Conservation (phyloP, 2,329 filamentous ascomycete genomes). For the Ophiocordyceps camponoti-saundersi region DNA sequence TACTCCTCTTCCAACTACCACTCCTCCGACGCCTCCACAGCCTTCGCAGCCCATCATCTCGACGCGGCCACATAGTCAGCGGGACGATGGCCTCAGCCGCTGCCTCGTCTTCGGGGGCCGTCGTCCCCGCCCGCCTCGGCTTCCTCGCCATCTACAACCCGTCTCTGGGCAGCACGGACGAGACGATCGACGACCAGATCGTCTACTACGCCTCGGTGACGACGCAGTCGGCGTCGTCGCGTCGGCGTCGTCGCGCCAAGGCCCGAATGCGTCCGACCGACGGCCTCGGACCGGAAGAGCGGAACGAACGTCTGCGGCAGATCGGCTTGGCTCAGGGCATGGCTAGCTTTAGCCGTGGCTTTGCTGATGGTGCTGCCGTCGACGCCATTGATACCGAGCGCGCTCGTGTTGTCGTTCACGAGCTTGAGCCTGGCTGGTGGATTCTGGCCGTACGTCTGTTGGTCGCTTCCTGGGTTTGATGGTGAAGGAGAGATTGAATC, state of each 20-base stretch:
- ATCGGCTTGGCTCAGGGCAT: constrained; percentile 94
- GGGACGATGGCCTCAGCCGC: neutral
- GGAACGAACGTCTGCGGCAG: constrained; percentile 77
- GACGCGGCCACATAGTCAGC: neutral
- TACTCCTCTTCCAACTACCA: no score
- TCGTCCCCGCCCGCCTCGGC: constrained; percentile 61
- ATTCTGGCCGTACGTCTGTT: constrained; percentile 59
- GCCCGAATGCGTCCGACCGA: constrained; percentile 17
- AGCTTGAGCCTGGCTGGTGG: constrained; percentile 91
- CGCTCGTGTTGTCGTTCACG: constrained; percentile 65
- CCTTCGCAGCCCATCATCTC: no score
- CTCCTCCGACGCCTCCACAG: no score
- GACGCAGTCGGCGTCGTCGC: constrained; percentile 22
- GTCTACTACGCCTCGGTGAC: constrained; percentile 72
- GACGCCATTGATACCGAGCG: constrained; percentile 86
- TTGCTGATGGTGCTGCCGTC: constrained; percentile 59
- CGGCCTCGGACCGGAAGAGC: constrained; percentile 41
- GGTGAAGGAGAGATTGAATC: no score
- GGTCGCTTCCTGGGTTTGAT: neutral
- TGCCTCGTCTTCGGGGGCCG: neutral
- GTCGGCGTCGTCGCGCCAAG: constrained; percentile 18
- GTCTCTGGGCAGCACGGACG: constrained; percentile 44
- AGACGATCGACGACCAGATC: constrained; percentile 59
- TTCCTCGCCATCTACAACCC: constrained; percentile 96
- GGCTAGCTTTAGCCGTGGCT: constrained; percentile 80